Base-by-base conservation (phyloP, 1,139 yeast species). In the Hyphopichia pseudoburtonii region DNA sequence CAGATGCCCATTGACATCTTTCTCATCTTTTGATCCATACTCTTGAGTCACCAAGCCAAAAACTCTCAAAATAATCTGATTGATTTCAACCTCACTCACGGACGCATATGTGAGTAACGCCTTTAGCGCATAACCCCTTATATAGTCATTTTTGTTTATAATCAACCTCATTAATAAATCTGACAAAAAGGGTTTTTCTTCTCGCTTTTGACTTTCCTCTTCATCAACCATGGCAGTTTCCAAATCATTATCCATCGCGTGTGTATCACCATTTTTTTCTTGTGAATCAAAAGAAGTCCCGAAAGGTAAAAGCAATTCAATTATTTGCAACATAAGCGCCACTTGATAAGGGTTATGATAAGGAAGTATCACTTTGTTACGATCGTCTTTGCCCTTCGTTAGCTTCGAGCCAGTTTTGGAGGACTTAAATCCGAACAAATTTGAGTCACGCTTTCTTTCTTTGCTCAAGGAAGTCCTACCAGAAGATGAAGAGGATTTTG, bases 271-370 rank as follows among this genome's bases (percentile, higher is more conserved):
- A 2, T 39, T 39, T n/a, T 44, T 37, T 5, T 36, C 38, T 8
- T 34, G 17, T 0, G 67, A 48, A 34, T 58, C 56, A 38, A 67
- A 67, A 37, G 58, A 64, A 11, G 65, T 51, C 1, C 74, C 74
- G 45, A 56, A 65, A 0, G 76, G 75, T 21, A 69, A 45, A 12
- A 70, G 51, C 27, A 50, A 43, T 33, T 66, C 65, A 26, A 67
- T 55, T 1, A 66, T 55, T 16, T 49, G 47, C 33, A 70, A 52
- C 8, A 68, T 47, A 17, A 70, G 46, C 32, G 46, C 51, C 21
- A 65, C 46, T 40, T 70, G 75, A 40, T 65, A 70, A 1, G 68
- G 52, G 42, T 71, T 71, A 14, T 52, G 56, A 41, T 51, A 67
- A 2, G 72, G 66, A 28, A 48, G 48, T 5, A 66, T 52, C 17